These are phyloP conservation scores for Trichoderma orchidacearum DNA, from an alignment of 495 filamentous ascomycete species.

Conservation along the genomic window DNA sequence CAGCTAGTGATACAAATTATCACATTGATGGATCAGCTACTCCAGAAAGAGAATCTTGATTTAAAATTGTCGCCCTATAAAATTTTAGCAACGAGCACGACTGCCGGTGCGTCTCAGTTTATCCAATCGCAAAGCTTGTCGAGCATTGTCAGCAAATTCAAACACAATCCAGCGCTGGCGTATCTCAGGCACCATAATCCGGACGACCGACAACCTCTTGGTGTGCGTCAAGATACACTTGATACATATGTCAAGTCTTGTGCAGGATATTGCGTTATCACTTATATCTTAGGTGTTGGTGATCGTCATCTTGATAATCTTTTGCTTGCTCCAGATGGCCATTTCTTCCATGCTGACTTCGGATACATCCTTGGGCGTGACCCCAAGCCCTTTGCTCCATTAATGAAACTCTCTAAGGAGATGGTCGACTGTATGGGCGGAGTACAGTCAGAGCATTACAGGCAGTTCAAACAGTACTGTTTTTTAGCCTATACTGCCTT, in stretches of 20 bases:
- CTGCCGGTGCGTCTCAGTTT: conserved; percentile 84
- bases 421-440: conserved; percentile 99
- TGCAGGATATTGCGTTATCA: conserved; percentile 97
- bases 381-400: conserved; percentile 91
- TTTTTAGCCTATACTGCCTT: conserved; percentile 90
- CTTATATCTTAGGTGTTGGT: conserved; percentile 94
- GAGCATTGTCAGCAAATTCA: conserved; percentile 66
- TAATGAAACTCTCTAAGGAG: conserved; percentile 93
- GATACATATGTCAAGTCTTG: conserved; percentile 94
- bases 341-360: conserved; percentile 98
- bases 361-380: conserved; percentile 96
- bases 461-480: conserved; percentile 84
- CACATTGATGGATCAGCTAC: conserved; percentile 90
- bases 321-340: conserved; percentile 74
- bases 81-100: conserved; percentile 83
- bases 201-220: conserved; percentile 65
- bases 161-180: conserved; percentile 54
- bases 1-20: conserved; percentile 98
- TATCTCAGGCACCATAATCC: conserved; percentile 88
- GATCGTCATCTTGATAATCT: conserved; percentile 96
- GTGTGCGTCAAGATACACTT: conserved; percentile 83
- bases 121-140: conserved; percentile 75
- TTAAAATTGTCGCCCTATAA: conserved; percentile 91
- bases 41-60: conserved; percentile 94
- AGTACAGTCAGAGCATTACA: conserved; percentile 58